Evolutionary conservation across 441 rosid genomes (phyloP).

Genomic region (Manihot esculenta): DNA sequence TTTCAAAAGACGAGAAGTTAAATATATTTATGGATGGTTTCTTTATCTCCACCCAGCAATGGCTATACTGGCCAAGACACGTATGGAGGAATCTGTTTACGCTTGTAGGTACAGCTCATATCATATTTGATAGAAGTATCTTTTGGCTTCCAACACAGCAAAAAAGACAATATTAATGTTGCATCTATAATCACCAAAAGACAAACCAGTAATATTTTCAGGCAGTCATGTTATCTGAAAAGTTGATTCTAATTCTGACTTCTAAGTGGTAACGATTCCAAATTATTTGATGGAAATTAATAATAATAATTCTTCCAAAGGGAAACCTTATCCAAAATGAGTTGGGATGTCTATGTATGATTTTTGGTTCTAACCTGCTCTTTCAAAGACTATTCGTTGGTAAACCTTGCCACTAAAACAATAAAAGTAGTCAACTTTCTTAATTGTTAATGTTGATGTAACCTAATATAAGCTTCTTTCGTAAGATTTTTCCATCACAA

Average conservation of each 20-base stretch:
- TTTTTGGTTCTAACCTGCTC: too few species aligned
- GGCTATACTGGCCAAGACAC: not conserved
- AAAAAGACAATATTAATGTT: not conserved
- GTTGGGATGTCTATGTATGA: not conserved
- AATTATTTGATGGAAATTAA: conserved; percentile 2
- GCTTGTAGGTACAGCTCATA: not conserved
- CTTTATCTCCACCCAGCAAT: too few species aligned
- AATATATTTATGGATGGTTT: too few species aligned
- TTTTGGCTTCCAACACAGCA: conserved; percentile 11
- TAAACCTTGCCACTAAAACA: too few species aligned
- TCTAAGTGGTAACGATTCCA: not conserved
- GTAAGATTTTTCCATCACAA: too few species aligned
- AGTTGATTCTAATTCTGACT: conserved; percentile 19
- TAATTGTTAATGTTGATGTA: too few species aligned
- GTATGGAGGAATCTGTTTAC: not conserved
- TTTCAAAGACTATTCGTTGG: too few species aligned
- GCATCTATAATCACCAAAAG: not conserved
- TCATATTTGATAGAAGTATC: not conserved
- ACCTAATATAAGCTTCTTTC: too few species aligned
- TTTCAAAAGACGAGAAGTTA: not conserved
- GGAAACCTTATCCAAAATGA: not conserved
- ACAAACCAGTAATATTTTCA: not conserved
- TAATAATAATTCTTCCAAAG: too few species aligned
- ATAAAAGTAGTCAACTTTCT: too few species aligned
- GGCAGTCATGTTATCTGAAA: conserved; percentile 17